Conservation (phyloP, 2,329 filamentous ascomycete species). For the Neofusicoccum laricinum region DNA sequence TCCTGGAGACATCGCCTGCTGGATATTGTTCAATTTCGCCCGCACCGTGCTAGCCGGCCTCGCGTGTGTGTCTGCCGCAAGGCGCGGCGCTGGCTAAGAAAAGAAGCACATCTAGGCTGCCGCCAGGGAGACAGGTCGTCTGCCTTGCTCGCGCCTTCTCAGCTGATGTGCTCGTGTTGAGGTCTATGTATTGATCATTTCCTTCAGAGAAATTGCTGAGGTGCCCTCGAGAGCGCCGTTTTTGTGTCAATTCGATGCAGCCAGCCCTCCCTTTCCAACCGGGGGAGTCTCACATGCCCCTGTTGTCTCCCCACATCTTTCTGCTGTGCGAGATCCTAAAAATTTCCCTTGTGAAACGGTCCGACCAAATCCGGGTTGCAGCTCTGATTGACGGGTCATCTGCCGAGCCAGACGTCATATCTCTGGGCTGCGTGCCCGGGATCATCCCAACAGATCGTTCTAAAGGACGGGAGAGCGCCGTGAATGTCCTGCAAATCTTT, state of each 20-base stretch:
- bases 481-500: neutral
- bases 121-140: neutral
- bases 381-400: neutral
- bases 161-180: conserved; percentile 2
- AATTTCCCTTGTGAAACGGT: conserved; percentile 11
- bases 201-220: neutral
- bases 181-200: neutral
- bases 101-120: neutral
- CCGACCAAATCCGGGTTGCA: neutral
- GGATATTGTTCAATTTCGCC: neutral
- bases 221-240: neutral
- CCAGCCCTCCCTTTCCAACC: neutral
- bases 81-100: neutral
- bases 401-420: conserved; percentile 1
- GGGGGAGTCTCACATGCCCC: neutral
- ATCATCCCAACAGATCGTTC: neutral
- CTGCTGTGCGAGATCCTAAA: conserved; percentile 9
- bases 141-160: neutral
- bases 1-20: neutral
- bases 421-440: neutral
- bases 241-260: neutral
- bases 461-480: neutral
- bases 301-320: conserved; percentile 12
- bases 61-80: neutral
- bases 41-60: neutral